Evolutionary conservation across 2,329 filamentous ascomycete genomes (phyloP).

Genomic region (Amylocarpus encephaloides): DNA sequence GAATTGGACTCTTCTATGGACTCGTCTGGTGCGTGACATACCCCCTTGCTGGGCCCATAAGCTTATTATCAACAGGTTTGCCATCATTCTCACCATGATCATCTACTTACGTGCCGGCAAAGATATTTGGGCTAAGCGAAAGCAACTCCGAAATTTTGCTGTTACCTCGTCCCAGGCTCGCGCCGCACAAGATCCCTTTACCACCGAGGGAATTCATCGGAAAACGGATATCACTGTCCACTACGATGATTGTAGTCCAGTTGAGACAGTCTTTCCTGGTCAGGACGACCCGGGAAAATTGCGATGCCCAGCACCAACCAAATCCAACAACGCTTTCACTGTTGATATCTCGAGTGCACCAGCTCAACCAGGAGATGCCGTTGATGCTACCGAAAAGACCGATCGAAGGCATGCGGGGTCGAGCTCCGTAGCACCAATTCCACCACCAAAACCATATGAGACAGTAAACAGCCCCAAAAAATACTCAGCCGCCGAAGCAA

Average conservation of each 20-base stretch:
- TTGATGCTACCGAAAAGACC: neutral
- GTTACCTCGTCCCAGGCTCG: conserved; percentile 31
- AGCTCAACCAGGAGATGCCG: neutral
- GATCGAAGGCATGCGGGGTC: neutral
- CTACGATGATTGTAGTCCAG: conserved; percentile 18
- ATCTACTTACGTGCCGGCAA: conserved; percentile 62
- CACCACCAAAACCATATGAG: neutral
- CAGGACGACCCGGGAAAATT: conserved; percentile 1
- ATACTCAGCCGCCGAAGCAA: conserved; percentile 32
- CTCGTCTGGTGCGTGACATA: conserved; percentile 53
- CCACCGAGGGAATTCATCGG: conserved; percentile 36
- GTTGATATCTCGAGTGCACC: conserved; percentile 10
- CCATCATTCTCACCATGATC: conserved; percentile 53
- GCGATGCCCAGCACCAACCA: conserved; percentile 1
- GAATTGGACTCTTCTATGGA: conserved; percentile 69
- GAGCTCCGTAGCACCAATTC: neutral
- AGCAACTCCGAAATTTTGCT: conserved; percentile 52
- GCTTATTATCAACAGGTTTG: conserved; percentile 40
- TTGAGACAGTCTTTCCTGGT: neutral
- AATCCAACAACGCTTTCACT: conserved; percentile 6
- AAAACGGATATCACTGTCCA: conserved; percentile 61
- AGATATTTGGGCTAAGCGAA: conserved; percentile 62
- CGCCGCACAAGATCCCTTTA: conserved; percentile 14
- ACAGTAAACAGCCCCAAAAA: conserved; percentile 1
- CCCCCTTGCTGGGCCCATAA: neutral